phyloP scores from a whole-genome alignment of 495 filamentous ascomycete species.

The Aspergillus avenaceus region DNA sequence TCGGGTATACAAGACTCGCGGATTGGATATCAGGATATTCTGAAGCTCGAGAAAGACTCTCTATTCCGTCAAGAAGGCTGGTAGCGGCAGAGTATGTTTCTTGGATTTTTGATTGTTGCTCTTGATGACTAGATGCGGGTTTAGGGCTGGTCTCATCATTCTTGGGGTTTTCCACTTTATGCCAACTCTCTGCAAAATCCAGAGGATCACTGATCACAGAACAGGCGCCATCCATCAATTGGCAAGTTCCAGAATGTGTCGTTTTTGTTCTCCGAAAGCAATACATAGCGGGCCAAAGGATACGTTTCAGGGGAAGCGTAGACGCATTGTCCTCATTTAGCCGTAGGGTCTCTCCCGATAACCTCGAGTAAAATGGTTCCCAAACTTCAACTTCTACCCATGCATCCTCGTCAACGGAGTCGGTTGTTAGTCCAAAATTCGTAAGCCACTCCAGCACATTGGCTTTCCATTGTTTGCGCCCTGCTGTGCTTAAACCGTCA shows the following conservation, averaged over 20 bases:
- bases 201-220: conserved; percentile 52
- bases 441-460: conserved; percentile 38
- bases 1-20: conserved; percentile 74
- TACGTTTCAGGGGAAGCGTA: conserved; percentile 40
- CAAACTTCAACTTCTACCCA: conserved; percentile 48
- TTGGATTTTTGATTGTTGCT: conserved; percentile 21
- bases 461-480: conserved; percentile 34
- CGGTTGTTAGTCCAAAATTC: conserved; percentile 35
- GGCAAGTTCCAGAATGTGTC: conserved; percentile 11
- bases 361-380: conserved; percentile 42
- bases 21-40: conserved; percentile 48
- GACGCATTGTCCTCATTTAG: conserved; percentile 31
- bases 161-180: conserved; percentile 29
- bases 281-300: conserved; percentile 46
- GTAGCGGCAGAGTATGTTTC: conserved; percentile 21
- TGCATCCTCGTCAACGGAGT: conserved; percentile 29
- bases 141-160: conserved; percentile 16
- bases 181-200: conserved; percentile 67
- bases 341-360: conserved; percentile 36
- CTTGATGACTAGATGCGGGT: conserved; percentile 36
- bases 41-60: conserved; percentile 46
- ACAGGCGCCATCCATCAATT: conserved; percentile 1
- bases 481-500: conserved; percentile 8
- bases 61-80: conserved; percentile 29
- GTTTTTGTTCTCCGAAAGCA: conserved; percentile 38